Percentiles rank a stretch among this genome's conserved stretches.
Evolutionary conservation across 2,329 filamentous ascomycete species (phyloP).

Genomic region (Bipolaris zeicola): DNA sequence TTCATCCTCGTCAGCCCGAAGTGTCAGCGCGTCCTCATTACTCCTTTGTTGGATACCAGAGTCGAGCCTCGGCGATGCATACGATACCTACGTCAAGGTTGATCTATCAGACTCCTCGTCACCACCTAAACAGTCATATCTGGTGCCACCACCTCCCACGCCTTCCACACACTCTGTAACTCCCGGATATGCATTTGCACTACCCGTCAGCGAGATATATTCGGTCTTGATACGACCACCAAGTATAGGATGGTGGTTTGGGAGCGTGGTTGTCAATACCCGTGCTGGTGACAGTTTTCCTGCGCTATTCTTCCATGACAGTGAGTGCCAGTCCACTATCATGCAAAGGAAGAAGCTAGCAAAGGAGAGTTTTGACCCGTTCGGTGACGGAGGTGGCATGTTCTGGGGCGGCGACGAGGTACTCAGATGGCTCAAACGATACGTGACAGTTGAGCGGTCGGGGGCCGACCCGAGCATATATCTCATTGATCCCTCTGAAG

Average conservation of each 20-base stretch:
- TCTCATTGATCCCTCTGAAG: slow-evolving; percentile 81
- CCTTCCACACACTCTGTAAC: slow-evolving; percentile 75
- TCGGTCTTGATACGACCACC: slow-evolving; percentile 88
- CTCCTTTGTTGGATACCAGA: slow-evolving; percentile 95
- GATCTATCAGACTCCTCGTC: slow-evolving; percentile 82
- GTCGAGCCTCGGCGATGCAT: slow-evolving; percentile 78
- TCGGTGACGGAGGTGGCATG: slow-evolving; percentile 81
- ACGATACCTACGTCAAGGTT: slow-evolving; percentile 92
- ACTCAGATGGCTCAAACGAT: slow-evolving; percentile 84
- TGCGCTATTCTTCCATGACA: slow-evolving; percentile 96
- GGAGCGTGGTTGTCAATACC: slow-evolving; percentile 91
- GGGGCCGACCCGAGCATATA: slow-evolving; percentile 89
- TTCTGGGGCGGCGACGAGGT: slow-evolving; percentile 99
- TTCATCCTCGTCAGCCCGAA: slow-evolving; percentile 51
- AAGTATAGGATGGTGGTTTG: slow-evolving; percentile 98
- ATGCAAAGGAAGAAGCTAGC: slow-evolving; percentile 87
- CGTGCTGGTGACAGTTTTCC: slow-evolving; percentile 91
- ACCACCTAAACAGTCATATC: slow-evolving; percentile 82
- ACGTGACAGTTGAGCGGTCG: slow-evolving; percentile 81
- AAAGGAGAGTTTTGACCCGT: slow-evolving; percentile 86
- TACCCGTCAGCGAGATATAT: slow-evolving; percentile 89
- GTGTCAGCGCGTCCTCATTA: slow-evolving; percentile 68
- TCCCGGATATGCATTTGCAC: slow-evolving; percentile 85
- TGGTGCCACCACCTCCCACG: slow-evolving; percentile 89
- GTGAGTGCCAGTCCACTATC: slow-evolving; percentile 94